phyloP scores from a whole-genome alignment of 73 alveolate genomes.

The Paramecium pentaurelia region DNA sequence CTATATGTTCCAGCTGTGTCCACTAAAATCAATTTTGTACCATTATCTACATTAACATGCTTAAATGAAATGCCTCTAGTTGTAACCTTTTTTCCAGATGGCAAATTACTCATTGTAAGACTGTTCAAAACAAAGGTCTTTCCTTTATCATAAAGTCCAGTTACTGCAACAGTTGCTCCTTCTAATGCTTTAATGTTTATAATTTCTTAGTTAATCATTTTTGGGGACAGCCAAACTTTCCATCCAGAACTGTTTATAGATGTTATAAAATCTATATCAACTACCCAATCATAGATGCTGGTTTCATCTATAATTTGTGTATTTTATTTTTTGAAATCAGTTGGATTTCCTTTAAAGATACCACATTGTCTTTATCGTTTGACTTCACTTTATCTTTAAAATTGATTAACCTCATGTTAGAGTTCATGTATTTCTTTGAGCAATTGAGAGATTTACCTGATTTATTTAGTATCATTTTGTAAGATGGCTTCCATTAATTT shows the following conservation, averaged over 20 bases:
- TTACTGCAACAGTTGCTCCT: constrained; percentile 58
- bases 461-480: not conserved
- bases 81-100: constrained; percentile 50
- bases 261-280: constrained; percentile 57
- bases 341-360: constrained; percentile 12
- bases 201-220: not conserved
- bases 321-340: not conserved
- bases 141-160: constrained; percentile 59
- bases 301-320: constrained; percentile 32
- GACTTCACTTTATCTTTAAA: constrained; percentile 9
- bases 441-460: not conserved
- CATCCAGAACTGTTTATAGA: constrained; percentile 36
- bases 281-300: constrained; percentile 59
- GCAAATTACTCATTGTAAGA: not conserved
- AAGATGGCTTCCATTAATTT: not conserved
- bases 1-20: constrained; percentile 61
- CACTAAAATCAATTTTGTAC: constrained; percentile 22
- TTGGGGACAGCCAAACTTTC: constrained; percentile 43
- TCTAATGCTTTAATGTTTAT: not conserved
- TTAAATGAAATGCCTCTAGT: constrained; percentile 57
- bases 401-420: not conserved
- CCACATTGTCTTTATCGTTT: constrained; percentile 14
- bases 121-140: constrained; percentile 51
- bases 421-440: not conserved
- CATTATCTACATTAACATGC: constrained; percentile 47